A percentile compares a stretch with the other conserved stretches of the same genome.
Evolutionary conservation across 148 eudicot species (phyloP).

Genomic region (Cornus controversa): DNA sequence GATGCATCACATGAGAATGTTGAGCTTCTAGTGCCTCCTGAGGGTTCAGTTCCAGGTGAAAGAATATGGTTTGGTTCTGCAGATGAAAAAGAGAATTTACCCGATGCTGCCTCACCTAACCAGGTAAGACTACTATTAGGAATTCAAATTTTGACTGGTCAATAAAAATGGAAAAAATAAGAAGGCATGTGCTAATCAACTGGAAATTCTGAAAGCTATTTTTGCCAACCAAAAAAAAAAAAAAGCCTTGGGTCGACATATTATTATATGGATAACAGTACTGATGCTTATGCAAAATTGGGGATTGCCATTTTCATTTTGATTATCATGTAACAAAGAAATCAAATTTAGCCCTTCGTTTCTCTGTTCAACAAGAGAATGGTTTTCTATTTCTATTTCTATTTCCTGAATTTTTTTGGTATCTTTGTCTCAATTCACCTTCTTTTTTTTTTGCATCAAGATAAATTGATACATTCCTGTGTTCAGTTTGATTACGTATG

Average conservation of each 20-base stretch:
- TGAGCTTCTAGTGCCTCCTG: constrained; percentile 93
- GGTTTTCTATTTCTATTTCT: not conserved
- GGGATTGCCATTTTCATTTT: not conserved
- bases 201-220: not conserved
- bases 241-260: not conserved
- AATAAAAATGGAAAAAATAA: not conserved
- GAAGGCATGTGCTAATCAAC: not conserved
- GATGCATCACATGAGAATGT: constrained; percentile 92
- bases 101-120: constrained; percentile 75
- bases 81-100: constrained; percentile 68
- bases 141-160: not conserved
- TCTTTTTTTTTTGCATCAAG: not conserved
- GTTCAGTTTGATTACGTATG: not conserved
- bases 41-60: constrained; percentile 77
- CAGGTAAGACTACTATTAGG: constrained; percentile 43
- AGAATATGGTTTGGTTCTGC: constrained; percentile 88
- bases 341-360: not conserved
- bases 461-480: not conserved
- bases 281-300: not conserved
- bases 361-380: not conserved
- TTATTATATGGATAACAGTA: not conserved
- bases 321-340: not conserved
- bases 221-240: not conserved
- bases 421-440: not conserved
- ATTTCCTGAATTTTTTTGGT: not conserved